Evolutionary conservation across 495 filamentous ascomycete species (phyloP).

Genomic region (Xylaria venustula): DNA sequence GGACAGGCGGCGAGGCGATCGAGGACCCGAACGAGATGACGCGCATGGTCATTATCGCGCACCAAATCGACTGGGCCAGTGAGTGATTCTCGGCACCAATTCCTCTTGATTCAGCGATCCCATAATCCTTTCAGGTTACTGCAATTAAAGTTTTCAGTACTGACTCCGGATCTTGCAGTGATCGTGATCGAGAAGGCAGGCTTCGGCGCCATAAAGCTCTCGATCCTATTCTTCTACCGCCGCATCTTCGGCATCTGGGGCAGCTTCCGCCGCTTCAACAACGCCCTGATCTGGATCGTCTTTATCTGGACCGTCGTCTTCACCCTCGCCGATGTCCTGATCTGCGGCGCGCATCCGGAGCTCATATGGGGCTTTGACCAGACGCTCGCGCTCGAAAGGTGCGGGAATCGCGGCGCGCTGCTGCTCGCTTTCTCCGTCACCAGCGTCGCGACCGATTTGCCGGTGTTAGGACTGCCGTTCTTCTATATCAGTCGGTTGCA

Average conservation of each 20-base stretch:
- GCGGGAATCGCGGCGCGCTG: conserved; percentile 10
- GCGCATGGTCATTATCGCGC: conserved; percentile 4
- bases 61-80: conserved; percentile 10
- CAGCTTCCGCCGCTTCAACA: conserved; percentile 2
- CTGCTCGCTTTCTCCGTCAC: conserved; percentile 9
- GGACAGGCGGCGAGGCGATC: conserved; percentile 7
- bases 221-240: conserved; percentile 7
- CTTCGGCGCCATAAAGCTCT: conserved; percentile 9
- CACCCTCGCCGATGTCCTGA: background rate
- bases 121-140: too few relatives aligned
- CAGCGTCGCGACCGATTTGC: conserved; percentile 8
- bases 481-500: conserved; percentile 9
- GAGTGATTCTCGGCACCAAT: background rate
- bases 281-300: conserved; percentile 1
- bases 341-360: conserved; percentile 4
- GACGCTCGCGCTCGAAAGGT: conserved; percentile 1
- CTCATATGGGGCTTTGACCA: conserved; percentile 9
- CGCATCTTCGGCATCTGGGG: conserved; percentile 10
- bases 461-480: conserved; percentile 4
- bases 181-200: conserved; percentile 6
- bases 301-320: background rate
- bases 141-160: background rate
- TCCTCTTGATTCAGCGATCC: background rate
- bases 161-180: background rate
- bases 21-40: background rate